These are phyloP conservation scores for Salix purpurea DNA, from an alignment of 345 rosid species.

Conservation along the genomic window DNA sequence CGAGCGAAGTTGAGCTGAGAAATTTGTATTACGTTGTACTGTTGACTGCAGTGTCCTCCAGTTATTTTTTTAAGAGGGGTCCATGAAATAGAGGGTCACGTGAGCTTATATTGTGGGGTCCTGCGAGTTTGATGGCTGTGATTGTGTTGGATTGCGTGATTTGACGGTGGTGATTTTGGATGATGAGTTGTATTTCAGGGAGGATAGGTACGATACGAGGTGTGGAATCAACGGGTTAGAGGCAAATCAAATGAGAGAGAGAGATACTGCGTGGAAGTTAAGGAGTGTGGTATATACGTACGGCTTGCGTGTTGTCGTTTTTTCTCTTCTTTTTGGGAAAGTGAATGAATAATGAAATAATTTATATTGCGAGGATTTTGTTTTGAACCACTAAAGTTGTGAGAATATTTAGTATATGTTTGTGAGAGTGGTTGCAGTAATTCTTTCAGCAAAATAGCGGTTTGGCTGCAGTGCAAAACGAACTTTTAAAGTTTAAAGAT, in stretches of 20 bases:
- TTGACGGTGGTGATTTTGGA: neutral
- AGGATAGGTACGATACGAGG: neutral
- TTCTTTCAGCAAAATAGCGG: too few relatives aligned
- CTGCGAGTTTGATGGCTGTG: neutral
- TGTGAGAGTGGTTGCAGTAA: too few relatives aligned
- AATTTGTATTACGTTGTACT: too few relatives aligned
- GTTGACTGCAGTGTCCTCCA: too few relatives aligned
- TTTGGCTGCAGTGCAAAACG: too few relatives aligned
- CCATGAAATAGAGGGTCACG: neutral
- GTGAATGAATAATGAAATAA: neutral
- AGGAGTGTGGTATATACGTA: neutral
- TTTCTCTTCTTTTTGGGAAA: neutral
- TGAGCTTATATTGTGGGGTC: neutral
- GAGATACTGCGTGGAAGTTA: neutral
- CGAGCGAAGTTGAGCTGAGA: neutral
- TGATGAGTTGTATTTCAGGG: neutral
- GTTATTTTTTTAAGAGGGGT: neutral
- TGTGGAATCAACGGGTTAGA: neutral
- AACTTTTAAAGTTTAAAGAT: too few relatives aligned
- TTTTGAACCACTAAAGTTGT: too few relatives aligned
- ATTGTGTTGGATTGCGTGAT: neutral
- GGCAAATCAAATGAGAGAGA: neutral
- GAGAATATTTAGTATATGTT: too few relatives aligned
- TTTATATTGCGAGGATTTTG: neutral
- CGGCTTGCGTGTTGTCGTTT: neutral